A percentile compares a stretch with the other conserved stretches of the same genome.
Conservation (phyloP, 495 filamentous ascomycete genomes). For the Trichoderma gamsii region DNA sequence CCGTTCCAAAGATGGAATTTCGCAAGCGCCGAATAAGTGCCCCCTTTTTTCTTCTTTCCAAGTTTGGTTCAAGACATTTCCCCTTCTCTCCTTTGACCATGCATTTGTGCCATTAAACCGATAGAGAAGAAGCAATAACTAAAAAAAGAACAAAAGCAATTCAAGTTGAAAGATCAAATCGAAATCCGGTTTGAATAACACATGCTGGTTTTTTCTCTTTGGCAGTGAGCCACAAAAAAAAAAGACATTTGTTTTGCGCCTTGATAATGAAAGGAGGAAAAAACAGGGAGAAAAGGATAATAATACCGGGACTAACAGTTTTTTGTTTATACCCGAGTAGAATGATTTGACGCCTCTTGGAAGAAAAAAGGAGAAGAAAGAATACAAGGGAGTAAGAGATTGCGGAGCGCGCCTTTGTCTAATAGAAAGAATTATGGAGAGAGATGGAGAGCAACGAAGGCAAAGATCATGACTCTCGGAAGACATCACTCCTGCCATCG, state of each 20-base stretch:
- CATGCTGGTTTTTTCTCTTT: neutral
- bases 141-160: neutral
- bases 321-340: neutral
- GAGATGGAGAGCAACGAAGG: neutral
- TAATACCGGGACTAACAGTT: neutral
- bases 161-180: neutral
- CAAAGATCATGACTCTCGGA: neutral
- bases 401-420: neutral
- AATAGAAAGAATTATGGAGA: neutral
- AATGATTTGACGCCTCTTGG: neutral
- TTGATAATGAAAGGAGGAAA: neutral
- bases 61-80: neutral
- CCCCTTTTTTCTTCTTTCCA: neutral
- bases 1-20: neutral
- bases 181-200: neutral
- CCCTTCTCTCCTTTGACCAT: neutral
- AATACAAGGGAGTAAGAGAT: neutral
- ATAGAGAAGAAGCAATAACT: neutral
- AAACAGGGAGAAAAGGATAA: neutral
- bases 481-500: constrained; percentile 4
- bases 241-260: neutral
- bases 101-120: neutral
- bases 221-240: too few relatives aligned
- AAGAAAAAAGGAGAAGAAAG: neutral
- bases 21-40: neutral